Evolutionary conservation across 2,329 filamentous ascomycete species (phyloP), one percentile per base, ranked within the genome.

Genomic region (Pseudopithomyces chartarum): DNA sequence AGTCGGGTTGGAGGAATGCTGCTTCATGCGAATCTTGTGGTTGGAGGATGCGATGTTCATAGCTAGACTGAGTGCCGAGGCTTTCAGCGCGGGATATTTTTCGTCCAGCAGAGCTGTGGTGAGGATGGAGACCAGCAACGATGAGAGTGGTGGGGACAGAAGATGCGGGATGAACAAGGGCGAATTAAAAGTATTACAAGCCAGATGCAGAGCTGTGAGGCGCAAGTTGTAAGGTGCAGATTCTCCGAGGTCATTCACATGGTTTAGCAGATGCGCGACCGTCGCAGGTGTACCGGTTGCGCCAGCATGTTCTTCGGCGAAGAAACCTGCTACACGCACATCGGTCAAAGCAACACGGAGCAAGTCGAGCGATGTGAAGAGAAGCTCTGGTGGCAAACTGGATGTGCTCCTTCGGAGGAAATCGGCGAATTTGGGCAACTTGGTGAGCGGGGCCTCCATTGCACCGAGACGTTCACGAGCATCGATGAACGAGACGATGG

Each of bases 361-460:
- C 1, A 99, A 83, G 70, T 98, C 95, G n/a, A 97, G 83, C 0
- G 93, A 81, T 1, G 92, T 85, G 70, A 98, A 98, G 42, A 92
- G 82, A 1, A 83, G 78, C 13, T 90, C 89, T 0, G 79, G 71
- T 0, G 90, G 84, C 1, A 96, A 76, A 0, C 79, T 77, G 0
- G 75, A 68, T 3, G 87, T 81, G 1, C 84, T 83, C 1, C 79
- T 76, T 33, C 80, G 82, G 6, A 97, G 57, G 62, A 90, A 88
- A 0, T 68, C 68, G 0, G 87, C 85, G 58, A 97, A 87, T 2
- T 81, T 77, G 6, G 83, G 78, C 34, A 97, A 80, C 67, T 91
- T 83, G 0, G 93, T 92, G 0, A 97, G 77, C 0, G 87, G 81
- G 0, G 88, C 84, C 69, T 91, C 86, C 17, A 86, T 84, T 1